Evolutionary conservation across 106 monocot species (phyloP).

Genomic region (Alisma plantagoaquatica): DNA sequence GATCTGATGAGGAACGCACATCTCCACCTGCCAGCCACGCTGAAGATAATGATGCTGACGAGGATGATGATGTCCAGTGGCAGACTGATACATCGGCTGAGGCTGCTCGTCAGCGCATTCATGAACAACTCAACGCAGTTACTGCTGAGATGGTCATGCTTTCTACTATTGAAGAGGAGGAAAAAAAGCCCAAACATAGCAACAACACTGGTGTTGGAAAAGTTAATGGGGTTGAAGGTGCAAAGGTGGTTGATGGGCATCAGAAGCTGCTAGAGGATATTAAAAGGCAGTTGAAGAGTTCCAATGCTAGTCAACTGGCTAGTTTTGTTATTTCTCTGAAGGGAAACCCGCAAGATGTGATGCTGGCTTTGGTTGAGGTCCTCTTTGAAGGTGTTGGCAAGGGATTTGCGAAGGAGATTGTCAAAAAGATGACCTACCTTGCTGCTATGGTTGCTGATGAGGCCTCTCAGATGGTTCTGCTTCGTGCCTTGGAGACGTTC

Average conservation of each 20-base stretch:
- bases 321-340: slow-evolving; percentile 10
- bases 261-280: slow-evolving; percentile 28
- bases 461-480: slow-evolving; percentile 37
- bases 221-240: not conserved
- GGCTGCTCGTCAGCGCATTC: too few species aligned
- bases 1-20: slow-evolving; percentile 27
- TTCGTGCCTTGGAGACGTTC: slow-evolving; percentile 42
- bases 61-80: too few species aligned
- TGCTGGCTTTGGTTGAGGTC: slow-evolving; percentile 44
- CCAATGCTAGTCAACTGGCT: slow-evolving; percentile 23
- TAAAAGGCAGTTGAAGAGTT: slow-evolving; percentile 25
- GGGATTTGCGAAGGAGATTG: slow-evolving; percentile 60
- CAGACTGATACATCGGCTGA: too few species aligned
- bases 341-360: slow-evolving; percentile 28
- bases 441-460: slow-evolving; percentile 34
- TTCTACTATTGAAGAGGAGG: slow-evolving; percentile 19
- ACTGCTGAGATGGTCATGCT: slow-evolving; percentile 52
- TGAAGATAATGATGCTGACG: slow-evolving; percentile 24
- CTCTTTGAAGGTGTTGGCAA: slow-evolving; percentile 53
- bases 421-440: slow-evolving; percentile 40
- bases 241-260: not conserved
- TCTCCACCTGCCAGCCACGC: slow-evolving; percentile 21
- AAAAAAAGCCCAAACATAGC: slow-evolving; percentile 17
- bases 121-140: slow-evolving; percentile 30
- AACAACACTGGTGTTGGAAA: not conserved